Conservation (phyloP, 495 filamentous ascomycete species). For the Aspergillus carlsbadensis region DNA sequence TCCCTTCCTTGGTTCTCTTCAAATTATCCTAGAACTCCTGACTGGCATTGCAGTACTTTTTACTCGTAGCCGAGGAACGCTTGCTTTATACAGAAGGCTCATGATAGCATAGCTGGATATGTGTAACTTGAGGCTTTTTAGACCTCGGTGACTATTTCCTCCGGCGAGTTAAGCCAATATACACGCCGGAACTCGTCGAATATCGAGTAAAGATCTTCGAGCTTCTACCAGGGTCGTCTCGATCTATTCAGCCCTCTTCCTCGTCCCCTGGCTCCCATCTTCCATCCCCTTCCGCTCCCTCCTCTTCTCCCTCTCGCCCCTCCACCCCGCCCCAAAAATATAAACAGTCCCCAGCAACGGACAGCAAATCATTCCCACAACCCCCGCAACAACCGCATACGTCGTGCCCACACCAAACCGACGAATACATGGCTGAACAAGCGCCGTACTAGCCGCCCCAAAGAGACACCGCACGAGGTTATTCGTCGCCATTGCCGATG, state of each 20-base stretch:
- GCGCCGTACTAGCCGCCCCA: constrained; percentile 60
- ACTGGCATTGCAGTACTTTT: too few species aligned
- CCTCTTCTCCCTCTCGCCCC: background rate
- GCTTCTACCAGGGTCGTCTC: too few species aligned
- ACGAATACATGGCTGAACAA: constrained; percentile 57
- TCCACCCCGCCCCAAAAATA: constrained; percentile 17
- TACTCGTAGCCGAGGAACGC: too few species aligned
- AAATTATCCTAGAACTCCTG: too few species aligned
- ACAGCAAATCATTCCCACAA: constrained; percentile 8
- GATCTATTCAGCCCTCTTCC: too few species aligned
- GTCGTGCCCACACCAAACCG: constrained; percentile 18
- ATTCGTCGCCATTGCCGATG: constrained; percentile 65
- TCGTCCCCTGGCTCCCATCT: too few species aligned
- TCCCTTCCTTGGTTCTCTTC: too few species aligned
- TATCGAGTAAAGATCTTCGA: too few species aligned
- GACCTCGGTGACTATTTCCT: background rate
- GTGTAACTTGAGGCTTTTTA: constrained; percentile 8
- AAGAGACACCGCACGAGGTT: constrained; percentile 67
- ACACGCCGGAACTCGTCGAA: too few species aligned
- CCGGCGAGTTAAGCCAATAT: constrained; percentile 1
- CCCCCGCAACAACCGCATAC: constrained; percentile 19
- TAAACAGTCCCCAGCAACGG: constrained; percentile 25
- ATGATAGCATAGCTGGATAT: background rate
- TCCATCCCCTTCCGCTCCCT: background rate
- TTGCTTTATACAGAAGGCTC: background rate